Evolutionary conservation across 2,329 filamentous ascomycete genomes (phyloP), one percentile per base, ranked within the genome.

Genomic region (Calonectria hawksworthii): DNA sequence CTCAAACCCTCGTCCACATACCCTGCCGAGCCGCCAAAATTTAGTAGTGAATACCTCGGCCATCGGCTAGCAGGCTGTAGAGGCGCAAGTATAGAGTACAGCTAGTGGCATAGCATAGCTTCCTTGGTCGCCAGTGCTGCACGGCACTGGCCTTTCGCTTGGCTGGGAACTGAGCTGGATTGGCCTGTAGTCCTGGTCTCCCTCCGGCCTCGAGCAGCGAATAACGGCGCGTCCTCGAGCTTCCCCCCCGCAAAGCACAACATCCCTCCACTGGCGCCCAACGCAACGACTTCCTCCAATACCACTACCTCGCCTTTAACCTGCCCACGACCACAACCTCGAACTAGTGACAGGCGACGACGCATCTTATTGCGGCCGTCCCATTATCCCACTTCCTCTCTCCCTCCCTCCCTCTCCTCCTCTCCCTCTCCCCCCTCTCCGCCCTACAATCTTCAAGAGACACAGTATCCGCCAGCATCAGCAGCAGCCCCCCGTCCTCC

Each of bases 191-290:
- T 69, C 70, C 64, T 74, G 65, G 59, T 51, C 68, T 50, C 63
- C 54, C 64, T 73, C 63, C 72, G 72, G 73, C 76, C 78, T 76
- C 79, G 76, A 79, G 78, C 78, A 69, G 65, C 71, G 71, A 73
- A 73, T 77, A 79, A 78, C 77, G 75, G 72, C 77, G 76, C 75
- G 74, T 75, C 66, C 67, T 74, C 74, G 68, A 80, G 77, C 77
- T 77, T 77, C 72, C 76, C 78, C 79, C 79, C 78, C 79, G 77
- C 80, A 80, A 80, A 79, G 75, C 78, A 81, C 78, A 80, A 80
- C 78, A 75, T 79, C 73, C 67, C 63, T 68, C 73, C 74, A 73
- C 76, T 74, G 61, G 75, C 79, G 79, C 79, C 80, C 78, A 81
- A 81, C 79, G 63, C 38, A 59, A 67, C 64, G 44, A 67, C 64